These are phyloP conservation scores for Entomortierella chlamydospora DNA, from an alignment of 192 early-diverging fungal species.

Conservation along the genomic window DNA sequence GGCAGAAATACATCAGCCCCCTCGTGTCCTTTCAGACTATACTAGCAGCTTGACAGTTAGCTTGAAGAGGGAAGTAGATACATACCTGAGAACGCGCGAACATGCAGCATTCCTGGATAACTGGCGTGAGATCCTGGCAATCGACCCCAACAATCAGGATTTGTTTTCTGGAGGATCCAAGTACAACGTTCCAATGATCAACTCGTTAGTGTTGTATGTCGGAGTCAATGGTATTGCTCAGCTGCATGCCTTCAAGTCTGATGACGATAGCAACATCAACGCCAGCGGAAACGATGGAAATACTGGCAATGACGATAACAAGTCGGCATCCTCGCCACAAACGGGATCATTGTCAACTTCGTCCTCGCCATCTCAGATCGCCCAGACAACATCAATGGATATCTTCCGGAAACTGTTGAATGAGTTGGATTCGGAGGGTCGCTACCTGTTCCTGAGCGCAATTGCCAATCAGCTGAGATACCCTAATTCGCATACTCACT, in stretches of 20 bases:
- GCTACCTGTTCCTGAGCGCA: conserved; percentile 90
- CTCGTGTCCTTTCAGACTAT: conserved; percentile 90
- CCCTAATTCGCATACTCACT: conserved; percentile 97
- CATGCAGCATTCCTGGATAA: conserved; percentile 69
- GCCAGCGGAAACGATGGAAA: conserved; percentile 22
- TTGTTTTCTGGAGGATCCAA: conserved; percentile 55
- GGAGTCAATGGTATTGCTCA: conserved; percentile 81
- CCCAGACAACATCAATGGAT: conserved; percentile 79
- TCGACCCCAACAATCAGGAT: conserved; percentile 52
- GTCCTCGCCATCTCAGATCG: conserved; percentile 51
- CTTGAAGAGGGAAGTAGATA: conserved; percentile 81
- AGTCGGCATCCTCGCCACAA: conserved; percentile 21
- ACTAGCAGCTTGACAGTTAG: conserved; percentile 69
- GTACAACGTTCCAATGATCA: conserved; percentile 87
- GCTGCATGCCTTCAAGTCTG: conserved; percentile 48
- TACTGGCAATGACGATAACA: conserved; percentile 16
- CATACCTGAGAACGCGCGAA: conserved; percentile 71
- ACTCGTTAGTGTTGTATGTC: conserved; percentile 89
- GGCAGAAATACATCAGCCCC: conserved; percentile 89
- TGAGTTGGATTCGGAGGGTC: conserved; percentile 83
- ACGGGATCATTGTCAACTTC: conserved; percentile 27
- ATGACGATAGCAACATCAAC: conserved; percentile 37
- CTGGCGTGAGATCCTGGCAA: conserved; percentile 63
- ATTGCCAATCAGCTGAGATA: conserved; percentile 97
- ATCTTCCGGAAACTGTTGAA: conserved; percentile 84